Evolutionary conservation across 202 grass and related monocot genomes (phyloP).

Genomic region (Digitaria exilis): DNA sequence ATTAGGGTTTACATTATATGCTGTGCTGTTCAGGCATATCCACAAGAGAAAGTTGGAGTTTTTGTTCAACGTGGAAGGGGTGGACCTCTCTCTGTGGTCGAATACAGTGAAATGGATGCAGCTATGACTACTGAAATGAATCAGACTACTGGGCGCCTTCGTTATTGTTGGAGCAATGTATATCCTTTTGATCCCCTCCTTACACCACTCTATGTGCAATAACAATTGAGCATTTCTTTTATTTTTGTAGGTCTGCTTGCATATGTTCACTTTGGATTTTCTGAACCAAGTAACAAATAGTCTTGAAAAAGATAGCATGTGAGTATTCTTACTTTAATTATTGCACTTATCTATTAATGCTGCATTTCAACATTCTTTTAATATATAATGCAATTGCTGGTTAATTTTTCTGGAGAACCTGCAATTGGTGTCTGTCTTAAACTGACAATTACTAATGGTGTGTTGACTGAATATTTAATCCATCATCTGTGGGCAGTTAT

Average conservation of each 20-base stretch:
- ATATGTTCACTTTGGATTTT: slow-evolving; percentile 92
- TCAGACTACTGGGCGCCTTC: slow-evolving; percentile 78
- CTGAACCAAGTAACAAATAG: slow-evolving; percentile 76
- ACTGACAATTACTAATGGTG: slow-evolving; percentile 4
- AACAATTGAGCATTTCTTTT: slow-evolving; percentile 21
- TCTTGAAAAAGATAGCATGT: slow-evolving; percentile 93
- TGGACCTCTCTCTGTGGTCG: slow-evolving; percentile 72
- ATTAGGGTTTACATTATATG: slow-evolving; percentile 4
- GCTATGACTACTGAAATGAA: slow-evolving; percentile 79
- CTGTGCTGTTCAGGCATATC: slow-evolving; percentile 54
- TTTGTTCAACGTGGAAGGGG: slow-evolving; percentile 88
- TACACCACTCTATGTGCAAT: slow-evolving; percentile 3
- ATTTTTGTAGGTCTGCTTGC: slow-evolving; percentile 69
- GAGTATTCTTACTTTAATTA: slow-evolving; percentile 43
- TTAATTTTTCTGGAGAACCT: neutral
- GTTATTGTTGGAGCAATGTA: slow-evolving; percentile 95
- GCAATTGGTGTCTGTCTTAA: slow-evolving; percentile 4
- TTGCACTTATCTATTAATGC: slow-evolving; percentile 20
- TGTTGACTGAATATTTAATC: slow-evolving; percentile 18
- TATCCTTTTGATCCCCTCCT: neutral
- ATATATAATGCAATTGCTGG: neutral
- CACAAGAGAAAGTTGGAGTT: slow-evolving; percentile 80
- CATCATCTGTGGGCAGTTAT: slow-evolving; percentile 51
- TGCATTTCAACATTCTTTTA: slow-evolving; percentile 6
- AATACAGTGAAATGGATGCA: slow-evolving; percentile 90